phyloP scores from a whole-genome alignment of 352 stramenopile genomes.

The Phytophthora melonis region DNA sequence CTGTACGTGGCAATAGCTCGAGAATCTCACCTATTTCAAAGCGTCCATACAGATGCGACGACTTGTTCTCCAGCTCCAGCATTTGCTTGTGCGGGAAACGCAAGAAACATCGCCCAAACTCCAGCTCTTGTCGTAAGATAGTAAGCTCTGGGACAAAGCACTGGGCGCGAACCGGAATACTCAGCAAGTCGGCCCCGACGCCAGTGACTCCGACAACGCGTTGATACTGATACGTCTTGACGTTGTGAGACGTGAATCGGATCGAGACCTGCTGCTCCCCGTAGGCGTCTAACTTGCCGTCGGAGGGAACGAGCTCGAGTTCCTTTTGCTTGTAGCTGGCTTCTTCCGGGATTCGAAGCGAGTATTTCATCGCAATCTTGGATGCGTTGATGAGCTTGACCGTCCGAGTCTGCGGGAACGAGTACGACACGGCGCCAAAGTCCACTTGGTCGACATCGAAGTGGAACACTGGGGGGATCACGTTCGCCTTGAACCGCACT shows the following conservation, averaged over 20 bases:
- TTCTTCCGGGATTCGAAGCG: slow-evolving; percentile 92
- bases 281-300: slow-evolving; percentile 83
- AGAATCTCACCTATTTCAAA: slow-evolving; percentile 91
- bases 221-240: slow-evolving; percentile 94
- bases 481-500: slow-evolving; percentile 88
- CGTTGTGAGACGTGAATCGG: slow-evolving; percentile 86
- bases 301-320: slow-evolving; percentile 83
- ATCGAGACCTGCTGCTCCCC: slow-evolving; percentile 87
- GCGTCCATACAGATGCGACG: slow-evolving; percentile 71
- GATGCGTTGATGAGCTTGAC: slow-evolving; percentile 94
- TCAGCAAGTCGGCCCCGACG: slow-evolving; percentile 90
- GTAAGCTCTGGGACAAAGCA: slow-evolving; percentile 87
- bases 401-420: slow-evolving; percentile 79
- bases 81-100: slow-evolving; percentile 92
- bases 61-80: slow-evolving; percentile 91
- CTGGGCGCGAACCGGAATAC: slow-evolving; percentile 89
- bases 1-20: slow-evolving; percentile 85
- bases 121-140: slow-evolving; percentile 72
- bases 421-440: slow-evolving; percentile 94
- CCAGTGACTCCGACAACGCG: slow-evolving; percentile 92
- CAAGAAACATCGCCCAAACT: slow-evolving; percentile 93
- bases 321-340: slow-evolving; percentile 92
- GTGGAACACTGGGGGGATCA: slow-evolving; percentile 95
- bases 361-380: slow-evolving; percentile 93
- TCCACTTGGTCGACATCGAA: slow-evolving; percentile 92